Evolutionary conservation across 345 rosid species (phyloP), one percentile per base, ranked within the genome.

Genomic region (Eutrema yunnanense): DNA sequence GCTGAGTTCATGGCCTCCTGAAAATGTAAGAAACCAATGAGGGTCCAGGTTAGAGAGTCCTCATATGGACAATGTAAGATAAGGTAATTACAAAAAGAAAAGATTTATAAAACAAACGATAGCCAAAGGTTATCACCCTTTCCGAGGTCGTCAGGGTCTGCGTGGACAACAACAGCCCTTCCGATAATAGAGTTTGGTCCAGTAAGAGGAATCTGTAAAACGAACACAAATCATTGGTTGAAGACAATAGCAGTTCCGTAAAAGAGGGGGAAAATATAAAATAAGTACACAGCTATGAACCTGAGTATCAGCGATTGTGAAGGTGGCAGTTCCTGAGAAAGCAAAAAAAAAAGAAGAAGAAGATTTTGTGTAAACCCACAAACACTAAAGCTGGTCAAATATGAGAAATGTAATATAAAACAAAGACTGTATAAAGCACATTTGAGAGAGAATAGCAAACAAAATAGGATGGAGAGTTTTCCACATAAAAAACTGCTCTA

Each of bases 1-100:
- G 90, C 98, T 89, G 40, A 91, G 97, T 75, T 94, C 97, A 73
- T 90, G 96, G 48, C 96, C 98, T 11, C 96, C 98, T 92, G 88
- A 32, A 82, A 14, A 54, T n/a, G 53, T 62, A 19, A 27, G 32
- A 66, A 46, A 32, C 6, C 36, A 77, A 53, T 44, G 63, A 43
- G 47, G 51, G 27, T 41, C 22, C 34, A 32, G 5, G 42, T 9
- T n/a, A 19, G 22, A n/a, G 43, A 32, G 64, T 38, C 14, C n/a
- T 60, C 38, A 50, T 50, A 34, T 22, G 61, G 33, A 42, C 22
- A 32, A 5, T 12, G 41, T 58, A 32, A 40, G 30, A 3, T 38
- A 56, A 4, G 30, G 36, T 29, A 8, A 13, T 5, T 4, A 0
- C 12, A 1, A 11, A 54, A 12, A 27, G 47, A 71, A 32, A 42